Evolutionary conservation across 768 basidiomycete species (phyloP).

Genomic region (Daedaleopsis nitida): DNA sequence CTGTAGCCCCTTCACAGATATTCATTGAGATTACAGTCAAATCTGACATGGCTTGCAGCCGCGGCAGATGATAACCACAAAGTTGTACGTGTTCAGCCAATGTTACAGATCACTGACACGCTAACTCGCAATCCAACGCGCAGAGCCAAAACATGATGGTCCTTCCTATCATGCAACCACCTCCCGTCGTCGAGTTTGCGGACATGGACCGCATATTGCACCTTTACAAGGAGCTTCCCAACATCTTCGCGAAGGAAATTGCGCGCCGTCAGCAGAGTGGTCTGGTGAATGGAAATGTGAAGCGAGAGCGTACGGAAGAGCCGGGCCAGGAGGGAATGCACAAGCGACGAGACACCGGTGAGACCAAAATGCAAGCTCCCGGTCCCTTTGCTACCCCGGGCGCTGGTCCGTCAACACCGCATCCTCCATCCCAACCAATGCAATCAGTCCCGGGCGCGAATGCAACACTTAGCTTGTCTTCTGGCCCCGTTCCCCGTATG

Average conservation of each 20-base stretch:
- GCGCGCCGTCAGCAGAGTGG: slow-evolving; percentile 27
- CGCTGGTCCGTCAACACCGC: slow-evolving; percentile 17
- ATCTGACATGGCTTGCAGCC: slow-evolving; percentile 70
- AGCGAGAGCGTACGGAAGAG: slow-evolving; percentile 66
- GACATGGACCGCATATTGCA: slow-evolving; percentile 64
- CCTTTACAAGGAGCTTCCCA: slow-evolving; percentile 62
- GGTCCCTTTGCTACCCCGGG: slow-evolving; percentile 27
- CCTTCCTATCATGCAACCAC: slow-evolving; percentile 60
- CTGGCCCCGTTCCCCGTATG: slow-evolving; percentile 11
- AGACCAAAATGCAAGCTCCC: slow-evolving; percentile 45
- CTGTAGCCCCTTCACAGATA: slow-evolving; percentile 44
- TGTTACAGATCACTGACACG: slow-evolving; percentile 11
- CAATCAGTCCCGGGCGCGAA: neutral
- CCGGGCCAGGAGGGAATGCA: slow-evolving; percentile 39
- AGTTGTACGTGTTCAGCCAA: slow-evolving; percentile 38
- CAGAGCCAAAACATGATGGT: slow-evolving; percentile 33
- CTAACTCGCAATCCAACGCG: neutral
- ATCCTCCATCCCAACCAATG: slow-evolving; percentile 21
- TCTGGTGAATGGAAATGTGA: slow-evolving; percentile 38
- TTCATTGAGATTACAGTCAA: slow-evolving; percentile 62
- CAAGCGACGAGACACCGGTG: slow-evolving; percentile 74
- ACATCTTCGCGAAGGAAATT: slow-evolving; percentile 55
- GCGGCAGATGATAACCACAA: slow-evolving; percentile 59
- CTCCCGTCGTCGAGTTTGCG: slow-evolving; percentile 51
- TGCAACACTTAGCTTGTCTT: slow-evolving; percentile 1